phyloP scores from a whole-genome alignment of 495 filamentous ascomycete species.

The Letharia lupina region DNA sequence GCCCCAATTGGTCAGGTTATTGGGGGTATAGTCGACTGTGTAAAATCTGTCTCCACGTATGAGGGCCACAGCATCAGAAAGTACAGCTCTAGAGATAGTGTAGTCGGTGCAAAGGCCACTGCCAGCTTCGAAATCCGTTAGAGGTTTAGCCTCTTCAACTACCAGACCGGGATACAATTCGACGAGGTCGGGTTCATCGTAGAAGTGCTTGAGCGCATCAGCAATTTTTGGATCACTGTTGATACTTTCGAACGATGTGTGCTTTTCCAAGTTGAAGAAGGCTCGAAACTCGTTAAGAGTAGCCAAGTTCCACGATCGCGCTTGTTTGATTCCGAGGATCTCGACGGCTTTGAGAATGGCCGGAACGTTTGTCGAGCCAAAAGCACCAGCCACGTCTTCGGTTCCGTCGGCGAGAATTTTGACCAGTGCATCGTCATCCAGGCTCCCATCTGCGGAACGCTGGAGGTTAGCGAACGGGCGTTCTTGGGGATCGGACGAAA shows the following conservation, averaged over 20 bases:
- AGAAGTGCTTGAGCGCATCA: constrained; percentile 62
- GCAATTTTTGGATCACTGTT: constrained; percentile 69
- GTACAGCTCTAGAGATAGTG: constrained; percentile 60
- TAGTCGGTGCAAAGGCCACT: constrained; percentile 75
- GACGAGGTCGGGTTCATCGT: constrained; percentile 70
- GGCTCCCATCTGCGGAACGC: constrained; percentile 50
- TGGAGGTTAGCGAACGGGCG: constrained; percentile 54
- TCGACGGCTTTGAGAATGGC: constrained; percentile 65
- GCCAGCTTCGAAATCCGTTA: constrained; percentile 55
- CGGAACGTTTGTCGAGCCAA: constrained; percentile 70
- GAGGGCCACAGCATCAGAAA: constrained; percentile 75
- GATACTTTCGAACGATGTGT: constrained; percentile 78
- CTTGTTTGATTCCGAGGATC: constrained; percentile 78
- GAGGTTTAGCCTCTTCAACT: constrained; percentile 68
- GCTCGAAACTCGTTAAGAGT: constrained; percentile 82
- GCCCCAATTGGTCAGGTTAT: constrained; percentile 73
- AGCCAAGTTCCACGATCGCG: constrained; percentile 71
- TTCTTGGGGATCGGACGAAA: constrained; percentile 54
- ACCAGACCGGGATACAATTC: constrained; percentile 78
- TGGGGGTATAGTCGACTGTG: constrained; percentile 66
- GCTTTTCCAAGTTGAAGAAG: constrained; percentile 66
- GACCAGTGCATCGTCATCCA: constrained; percentile 60
- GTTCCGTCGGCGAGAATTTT: constrained; percentile 56
- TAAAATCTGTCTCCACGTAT: constrained; percentile 82
- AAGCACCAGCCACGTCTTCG: constrained; percentile 49